Percentiles rank a stretch among this genome's conserved stretches.
Conservation (phyloP, 176 grass and related monocot species). For the Bonia amplexicaulis region DNA sequence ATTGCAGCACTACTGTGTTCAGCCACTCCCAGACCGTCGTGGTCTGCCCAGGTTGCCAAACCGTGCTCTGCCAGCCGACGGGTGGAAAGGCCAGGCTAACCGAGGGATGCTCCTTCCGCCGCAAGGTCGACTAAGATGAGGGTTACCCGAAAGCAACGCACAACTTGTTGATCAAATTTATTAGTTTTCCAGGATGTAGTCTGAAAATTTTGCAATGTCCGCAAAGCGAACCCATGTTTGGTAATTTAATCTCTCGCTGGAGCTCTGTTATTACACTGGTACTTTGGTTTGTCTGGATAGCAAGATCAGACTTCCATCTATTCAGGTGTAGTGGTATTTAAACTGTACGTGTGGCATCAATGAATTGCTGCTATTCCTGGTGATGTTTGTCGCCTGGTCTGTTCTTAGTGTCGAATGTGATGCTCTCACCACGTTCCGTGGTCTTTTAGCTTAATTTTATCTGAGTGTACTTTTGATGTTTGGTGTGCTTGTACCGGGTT, state of each 20-base stretch:
- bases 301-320: background rate
- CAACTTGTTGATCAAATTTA: background rate
- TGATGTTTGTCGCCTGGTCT: background rate
- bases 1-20: constrained; percentile 71
- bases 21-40: constrained; percentile 82
- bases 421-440: background rate
- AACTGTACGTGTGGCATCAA: background rate
- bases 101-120: constrained; percentile 78
- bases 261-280: background rate
- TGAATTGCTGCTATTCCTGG: background rate
- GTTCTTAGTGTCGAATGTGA: background rate
- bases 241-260: constrained; percentile 7
- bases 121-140: constrained; percentile 50
- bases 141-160: background rate
- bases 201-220: constrained; percentile 18
- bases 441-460: background rate
- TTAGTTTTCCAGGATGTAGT: constrained; percentile 10
- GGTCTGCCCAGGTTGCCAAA: constrained; percentile 60
- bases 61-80: constrained; percentile 72
- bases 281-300: background rate
- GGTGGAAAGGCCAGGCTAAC: constrained; percentile 74
- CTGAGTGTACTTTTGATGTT: background rate
- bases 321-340: background rate
- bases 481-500: background rate
- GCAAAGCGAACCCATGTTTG: constrained; percentile 21